phyloP scores from a whole-genome alignment of 345 rosid species.

The Ricinus communis region DNA sequence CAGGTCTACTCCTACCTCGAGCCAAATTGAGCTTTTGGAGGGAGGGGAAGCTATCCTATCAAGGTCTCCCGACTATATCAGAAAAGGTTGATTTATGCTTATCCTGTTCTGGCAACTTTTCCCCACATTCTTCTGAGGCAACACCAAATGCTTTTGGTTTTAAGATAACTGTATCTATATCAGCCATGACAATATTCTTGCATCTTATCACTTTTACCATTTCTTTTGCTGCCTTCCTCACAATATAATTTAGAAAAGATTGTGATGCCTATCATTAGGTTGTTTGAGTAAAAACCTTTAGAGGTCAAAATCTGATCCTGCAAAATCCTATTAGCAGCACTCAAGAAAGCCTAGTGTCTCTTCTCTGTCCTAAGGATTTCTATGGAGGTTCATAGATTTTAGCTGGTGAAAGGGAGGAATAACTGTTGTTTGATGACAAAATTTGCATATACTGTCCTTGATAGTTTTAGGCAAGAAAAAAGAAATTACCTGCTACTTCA shows the following conservation, averaged over 20 bases:
- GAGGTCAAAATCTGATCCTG: neutral
- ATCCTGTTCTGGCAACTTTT: neutral
- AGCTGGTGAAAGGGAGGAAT: neutral
- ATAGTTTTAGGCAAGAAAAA: neutral
- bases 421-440: neutral
- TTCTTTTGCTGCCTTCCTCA: neutral
- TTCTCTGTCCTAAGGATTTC: too few relatives aligned
- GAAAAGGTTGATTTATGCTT: slow-evolving; percentile 42
- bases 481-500: neutral
- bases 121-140: neutral
- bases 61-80: slow-evolving; percentile 54
- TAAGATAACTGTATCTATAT: neutral
- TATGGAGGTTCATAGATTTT: neutral
- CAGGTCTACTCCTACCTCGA: slow-evolving; percentile 65
- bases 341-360: too few relatives aligned
- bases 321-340: neutral
- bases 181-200: neutral
- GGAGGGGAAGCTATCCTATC: slow-evolving; percentile 48
- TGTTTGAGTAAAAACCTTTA: neutral
- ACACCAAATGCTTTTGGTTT: neutral
- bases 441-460: neutral
- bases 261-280: neutral
- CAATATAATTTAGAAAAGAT: neutral
- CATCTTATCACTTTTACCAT: neutral
- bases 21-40: slow-evolving; percentile 78